Percentiles rank a stretch among this genome's conserved stretches.
phyloP scores from a whole-genome alignment of 805 yeast species.

The Lachancea sp. region DNA sequence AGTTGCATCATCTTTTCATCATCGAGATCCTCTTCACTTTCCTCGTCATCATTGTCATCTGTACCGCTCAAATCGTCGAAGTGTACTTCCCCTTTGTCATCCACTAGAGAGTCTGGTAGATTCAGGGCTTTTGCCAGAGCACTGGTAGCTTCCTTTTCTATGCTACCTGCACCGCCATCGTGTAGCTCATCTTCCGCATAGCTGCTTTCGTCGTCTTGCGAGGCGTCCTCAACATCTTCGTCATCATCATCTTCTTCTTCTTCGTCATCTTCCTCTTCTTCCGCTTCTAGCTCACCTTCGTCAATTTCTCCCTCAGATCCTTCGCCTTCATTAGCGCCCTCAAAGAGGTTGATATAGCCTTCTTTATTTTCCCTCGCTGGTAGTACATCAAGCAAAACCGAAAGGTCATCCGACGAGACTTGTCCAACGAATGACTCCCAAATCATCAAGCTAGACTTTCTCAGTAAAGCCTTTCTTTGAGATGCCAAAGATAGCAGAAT shows the following conservation, averaged over 20 bases:
- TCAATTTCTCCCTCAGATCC: slow-evolving; percentile 34
- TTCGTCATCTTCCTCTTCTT: slow-evolving; percentile 29
- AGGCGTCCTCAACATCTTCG: slow-evolving; percentile 28
- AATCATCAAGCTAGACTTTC: slow-evolving; percentile 48
- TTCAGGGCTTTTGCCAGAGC: slow-evolving; percentile 69
- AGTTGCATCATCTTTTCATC: slow-evolving; percentile 96
- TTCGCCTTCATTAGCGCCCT: slow-evolving; percentile 39
- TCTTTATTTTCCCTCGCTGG: slow-evolving; percentile 68
- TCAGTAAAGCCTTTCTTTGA: slow-evolving; percentile 51
- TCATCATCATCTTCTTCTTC: slow-evolving; percentile 33
- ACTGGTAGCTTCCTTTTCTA: slow-evolving; percentile 49
- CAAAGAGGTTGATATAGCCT: slow-evolving; percentile 74
- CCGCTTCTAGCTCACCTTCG: too few species aligned
- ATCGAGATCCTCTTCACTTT: slow-evolving; percentile 79
- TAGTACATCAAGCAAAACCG: slow-evolving; percentile 48
- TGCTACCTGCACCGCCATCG: slow-evolving; percentile 39
- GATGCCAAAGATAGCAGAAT: slow-evolving; percentile 51
- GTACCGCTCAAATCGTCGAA: slow-evolving; percentile 43
- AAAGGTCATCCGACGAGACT: slow-evolving; percentile 40
- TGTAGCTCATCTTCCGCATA: slow-evolving; percentile 27
- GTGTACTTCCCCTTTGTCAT: slow-evolving; percentile 39
- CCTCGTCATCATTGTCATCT: slow-evolving; percentile 43
- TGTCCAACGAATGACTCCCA: slow-evolving; percentile 52
- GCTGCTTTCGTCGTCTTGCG: slow-evolving; percentile 23
- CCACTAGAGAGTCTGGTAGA: slow-evolving; percentile 45